phyloP scores from a whole-genome alignment of 2,329 filamentous ascomycete species.

The Exophiala calicioides region DNA sequence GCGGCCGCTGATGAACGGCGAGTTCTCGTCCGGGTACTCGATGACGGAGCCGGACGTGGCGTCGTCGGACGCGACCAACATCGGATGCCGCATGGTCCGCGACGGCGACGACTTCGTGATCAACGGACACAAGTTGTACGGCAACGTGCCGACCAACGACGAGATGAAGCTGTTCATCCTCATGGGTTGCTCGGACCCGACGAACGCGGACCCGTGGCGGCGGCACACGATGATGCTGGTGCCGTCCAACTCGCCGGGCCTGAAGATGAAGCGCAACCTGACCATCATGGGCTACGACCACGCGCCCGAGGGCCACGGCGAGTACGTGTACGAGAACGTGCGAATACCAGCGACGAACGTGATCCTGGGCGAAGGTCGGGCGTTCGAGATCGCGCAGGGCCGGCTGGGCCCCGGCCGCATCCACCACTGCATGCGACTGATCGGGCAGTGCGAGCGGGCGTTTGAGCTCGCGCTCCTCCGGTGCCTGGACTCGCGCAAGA shows the following conservation, averaged over 20 bases:
- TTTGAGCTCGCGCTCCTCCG: conserved; percentile 86
- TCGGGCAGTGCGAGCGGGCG: conserved; percentile 78
- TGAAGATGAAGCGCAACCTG: conserved; percentile 83
- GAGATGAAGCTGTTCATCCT: conserved; percentile 72
- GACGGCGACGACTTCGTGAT: conserved; percentile 82
- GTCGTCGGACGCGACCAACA: conserved; percentile 80
- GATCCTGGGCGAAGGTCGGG: conserved; percentile 78
- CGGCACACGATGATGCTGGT: conserved; percentile 85
- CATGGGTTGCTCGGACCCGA: conserved; percentile 78
- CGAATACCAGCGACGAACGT: conserved; percentile 69
- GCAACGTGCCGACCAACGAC: conserved; percentile 19
- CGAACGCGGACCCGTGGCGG: conserved; percentile 69
- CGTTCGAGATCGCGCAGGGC: conserved; percentile 91
- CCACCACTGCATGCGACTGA: conserved; percentile 82
- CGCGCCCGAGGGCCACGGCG: conserved; percentile 84
- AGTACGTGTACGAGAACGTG: conserved; percentile 77
- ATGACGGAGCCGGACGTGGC: conserved; percentile 83
- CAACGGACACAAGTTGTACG: conserved; percentile 57
- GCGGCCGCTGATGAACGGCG: conserved; percentile 69
- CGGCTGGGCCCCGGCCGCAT: conserved; percentile 84
- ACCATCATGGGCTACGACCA: conserved; percentile 79
- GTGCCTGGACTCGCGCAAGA: conserved; percentile 80
- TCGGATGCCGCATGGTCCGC: conserved; percentile 67
- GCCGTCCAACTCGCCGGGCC: conserved; percentile 69
- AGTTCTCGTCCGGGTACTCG: conserved; percentile 75